These are phyloP conservation scores for Verticillium tricorpus DNA, from an alignment of 2,329 filamentous ascomycete genomes.

Conservation along the genomic window DNA sequence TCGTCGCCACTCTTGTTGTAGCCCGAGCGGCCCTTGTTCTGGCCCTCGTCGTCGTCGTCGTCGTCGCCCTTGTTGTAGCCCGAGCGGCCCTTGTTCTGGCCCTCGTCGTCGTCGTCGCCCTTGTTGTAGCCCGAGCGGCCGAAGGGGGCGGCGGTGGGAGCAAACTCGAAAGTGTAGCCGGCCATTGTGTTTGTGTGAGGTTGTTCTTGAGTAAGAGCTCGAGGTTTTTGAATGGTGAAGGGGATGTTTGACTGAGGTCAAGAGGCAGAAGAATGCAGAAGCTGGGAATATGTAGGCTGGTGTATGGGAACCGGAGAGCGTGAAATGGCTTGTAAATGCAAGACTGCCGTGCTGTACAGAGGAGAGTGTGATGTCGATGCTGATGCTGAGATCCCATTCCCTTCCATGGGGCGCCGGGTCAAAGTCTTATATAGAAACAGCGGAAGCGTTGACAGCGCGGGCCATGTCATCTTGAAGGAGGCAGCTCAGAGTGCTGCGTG, in stretches of 20 bases:
- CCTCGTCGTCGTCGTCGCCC: conserved; percentile 24
- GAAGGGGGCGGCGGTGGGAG: conserved; percentile 28
- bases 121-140: conserved; percentile 41
- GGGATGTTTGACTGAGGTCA: not conserved
- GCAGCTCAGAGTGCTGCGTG: not conserved
- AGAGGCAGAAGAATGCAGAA: not conserved
- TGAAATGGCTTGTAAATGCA: not conserved
- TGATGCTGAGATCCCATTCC: not conserved
- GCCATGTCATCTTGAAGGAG: not conserved
- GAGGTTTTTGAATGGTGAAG: not conserved
- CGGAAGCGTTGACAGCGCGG: not conserved
- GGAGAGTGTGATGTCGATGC: not conserved
- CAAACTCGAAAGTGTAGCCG: conserved; percentile 24
- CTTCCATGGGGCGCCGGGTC: not conserved
- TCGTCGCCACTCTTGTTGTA: conserved; percentile 37
- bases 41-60: conserved; percentile 26
- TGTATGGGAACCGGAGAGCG: not conserved
- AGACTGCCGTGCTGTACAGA: not conserved
- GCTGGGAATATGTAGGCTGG: not conserved
- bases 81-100: conserved; percentile 29
- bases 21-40: conserved; percentile 39
- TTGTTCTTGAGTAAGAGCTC: not conserved
- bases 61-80: conserved; percentile 34
- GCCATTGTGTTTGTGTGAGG: conserved; percentile 27
- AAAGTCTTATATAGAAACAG: not conserved